Conservation (phyloP, 768 basidiomycete genomes). For the Termitomyces sp. region DNA sequence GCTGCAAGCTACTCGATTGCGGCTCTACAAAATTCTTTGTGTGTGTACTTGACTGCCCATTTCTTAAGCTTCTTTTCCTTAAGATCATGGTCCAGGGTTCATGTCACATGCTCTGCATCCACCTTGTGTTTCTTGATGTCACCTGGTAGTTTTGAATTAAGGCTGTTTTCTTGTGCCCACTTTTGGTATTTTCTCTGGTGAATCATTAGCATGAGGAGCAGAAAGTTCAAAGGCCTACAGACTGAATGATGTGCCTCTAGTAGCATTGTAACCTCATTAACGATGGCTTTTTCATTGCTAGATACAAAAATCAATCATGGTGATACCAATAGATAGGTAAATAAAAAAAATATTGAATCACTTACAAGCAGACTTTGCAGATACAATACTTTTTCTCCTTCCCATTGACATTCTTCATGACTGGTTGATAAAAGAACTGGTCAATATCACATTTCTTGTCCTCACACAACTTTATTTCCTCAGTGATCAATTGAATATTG, state of each 20-base stretch:
- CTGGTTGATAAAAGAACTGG: neutral
- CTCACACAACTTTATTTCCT: neutral
- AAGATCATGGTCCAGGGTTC: slow-evolving; percentile 25
- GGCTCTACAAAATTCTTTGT: slow-evolving; percentile 22
- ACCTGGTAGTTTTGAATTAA: slow-evolving; percentile 25
- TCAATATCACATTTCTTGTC: neutral
- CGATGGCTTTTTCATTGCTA: neutral
- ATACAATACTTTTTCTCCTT: neutral
- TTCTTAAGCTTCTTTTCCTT: slow-evolving; percentile 12
- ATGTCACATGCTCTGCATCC: neutral
- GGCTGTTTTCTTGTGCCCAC: slow-evolving; percentile 22
- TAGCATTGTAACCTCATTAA: neutral
- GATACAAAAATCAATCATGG: neutral
- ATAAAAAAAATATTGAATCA: neutral
- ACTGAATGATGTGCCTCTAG: neutral
- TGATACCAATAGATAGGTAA: neutral
- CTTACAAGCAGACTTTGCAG: neutral
- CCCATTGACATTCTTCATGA: neutral
- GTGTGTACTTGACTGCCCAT: slow-evolving; percentile 22
- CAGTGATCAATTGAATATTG: neutral
- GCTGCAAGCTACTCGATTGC: slow-evolving; percentile 33
- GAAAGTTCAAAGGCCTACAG: neutral
- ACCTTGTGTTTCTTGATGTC: slow-evolving; percentile 17
- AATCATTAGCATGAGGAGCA: neutral
- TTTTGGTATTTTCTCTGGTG: slow-evolving; percentile 17